Base-by-base conservation (phyloP, 2,329 filamentous ascomycete genomes). In the Botrytis porri region DNA sequence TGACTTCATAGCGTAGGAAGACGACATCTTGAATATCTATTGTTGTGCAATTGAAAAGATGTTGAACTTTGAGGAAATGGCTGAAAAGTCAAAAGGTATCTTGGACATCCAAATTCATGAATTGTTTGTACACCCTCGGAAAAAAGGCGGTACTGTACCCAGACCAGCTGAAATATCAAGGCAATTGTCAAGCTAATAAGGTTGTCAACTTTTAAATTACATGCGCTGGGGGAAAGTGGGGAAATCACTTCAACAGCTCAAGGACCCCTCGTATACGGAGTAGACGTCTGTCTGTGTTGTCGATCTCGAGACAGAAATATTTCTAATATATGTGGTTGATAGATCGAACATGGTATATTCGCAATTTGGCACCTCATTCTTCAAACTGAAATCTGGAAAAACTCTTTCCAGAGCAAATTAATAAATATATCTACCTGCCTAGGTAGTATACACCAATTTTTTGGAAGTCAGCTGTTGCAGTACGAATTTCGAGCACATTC, bases 1-100 rank as follows among this genome's bases (percentile, higher is more conserved):
- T 71, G 86, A 88, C 10, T 79, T 81, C 73, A 82, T 82, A 73
- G 82, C 70, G 51, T 72, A 72, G 25, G 70, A 72, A 10, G 88
- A 90, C 79, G 86, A 90, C 78, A 82, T 83, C 63, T 90, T 89
- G 32, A 39, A 20, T 18, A 12, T 8, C 39, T 32, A 25, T 39
- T 20, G 39, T 25, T 70, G 32, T 41, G 20, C 43, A 16, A 71
- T 65, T 32, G 62, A 61, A 37, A 18, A 51, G 29, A 43, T 43
- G 32, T 14, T 10, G 16, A 60, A 22, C 25, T 35, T 32, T 35
- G 37, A 37, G 48, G 29, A 18, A 43, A 41, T 29, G 32, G 18
- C 16, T 41, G 48, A 43, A 54, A 22, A 18, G 25, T 37, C 37
- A 37, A 37, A 14, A 16, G 41, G 12, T 54, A 37, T 54, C 32